Base-by-base conservation (phyloP, 2,329 filamentous ascomycete species). In the Microdochium bolleyi region DNA sequence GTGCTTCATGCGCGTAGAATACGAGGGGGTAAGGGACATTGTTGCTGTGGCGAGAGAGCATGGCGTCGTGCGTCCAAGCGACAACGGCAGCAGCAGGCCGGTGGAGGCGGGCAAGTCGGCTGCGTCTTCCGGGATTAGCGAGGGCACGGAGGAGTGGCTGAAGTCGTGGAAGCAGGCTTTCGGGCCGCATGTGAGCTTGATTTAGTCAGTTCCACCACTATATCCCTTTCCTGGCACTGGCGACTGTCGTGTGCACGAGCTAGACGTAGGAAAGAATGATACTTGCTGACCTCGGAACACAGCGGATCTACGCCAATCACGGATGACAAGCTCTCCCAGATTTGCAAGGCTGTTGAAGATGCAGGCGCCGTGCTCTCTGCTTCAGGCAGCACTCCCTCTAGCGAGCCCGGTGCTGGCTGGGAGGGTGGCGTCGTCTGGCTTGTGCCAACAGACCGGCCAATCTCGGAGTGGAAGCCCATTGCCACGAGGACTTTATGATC, bases 131-230 rank as follows among this genome's bases (percentile, higher is more conserved):
- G 53, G 30, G 10, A 54, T 53, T 22, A 53, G 53, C n/a, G n/a
- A 24, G 14, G 57, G 56, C 56, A 64, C 62, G 16, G 27, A 57
- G 30, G 46, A 52, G 52, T 65, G 63, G 65, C 48, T 67, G 49
- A 50, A 52, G 3, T 52, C 56, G 50, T 68, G 65, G 65, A 52
- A 49, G 19, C 25, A 34, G 51, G 60, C 55, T 7, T 68, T 58
- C 54, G 65, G 62, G 32, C 64, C 65, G 24, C 65, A 68, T 56
- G 57, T 67, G 24, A 67, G 65, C 51, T 52, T 68, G 57, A 60
- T 67, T 38, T 68, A 68, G 65, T 67, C 52, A 60, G 65, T 65
- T 4, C 1, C 34, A 25, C 25, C 24, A 5, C 5, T 30, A 30
- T 22, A 10, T 5, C 22, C 24, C 11, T 41, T 48, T 46, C 3